phyloP scores from a whole-genome alignment of 345 rosid species.

The Populus deltoides region DNA sequence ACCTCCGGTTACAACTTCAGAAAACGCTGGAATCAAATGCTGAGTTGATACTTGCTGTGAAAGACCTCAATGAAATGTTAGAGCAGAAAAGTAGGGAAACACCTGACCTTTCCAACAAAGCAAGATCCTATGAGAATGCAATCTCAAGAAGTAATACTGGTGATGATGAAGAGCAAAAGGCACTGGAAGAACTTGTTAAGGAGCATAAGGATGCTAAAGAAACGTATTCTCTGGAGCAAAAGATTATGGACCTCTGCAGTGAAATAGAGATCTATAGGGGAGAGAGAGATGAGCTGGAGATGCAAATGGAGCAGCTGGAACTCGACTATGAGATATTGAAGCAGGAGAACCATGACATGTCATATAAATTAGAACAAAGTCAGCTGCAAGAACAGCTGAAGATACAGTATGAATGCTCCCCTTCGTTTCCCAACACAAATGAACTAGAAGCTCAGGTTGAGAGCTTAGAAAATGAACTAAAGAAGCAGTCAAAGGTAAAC shows the following conservation, averaged over 20 bases:
- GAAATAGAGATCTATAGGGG: conserved; percentile 77
- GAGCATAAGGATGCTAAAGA: conserved; percentile 57
- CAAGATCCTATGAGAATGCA: conserved; percentile 25
- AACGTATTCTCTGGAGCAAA: conserved; percentile 57
- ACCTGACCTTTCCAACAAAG: conserved; percentile 25
- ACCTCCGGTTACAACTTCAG: conserved; percentile 47
- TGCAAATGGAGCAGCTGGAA: conserved; percentile 92
- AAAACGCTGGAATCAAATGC: conserved; percentile 86
- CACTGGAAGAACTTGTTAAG: conserved; percentile 76
- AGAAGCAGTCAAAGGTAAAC: conserved; percentile 23
- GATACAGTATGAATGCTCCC: conserved; percentile 65
- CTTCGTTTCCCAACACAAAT: conserved; percentile 32
- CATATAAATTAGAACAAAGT: conserved; percentile 78
- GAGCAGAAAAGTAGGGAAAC: conserved; percentile 51
- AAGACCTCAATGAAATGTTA: conserved; percentile 75
- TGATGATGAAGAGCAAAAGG: conserved; percentile 84
- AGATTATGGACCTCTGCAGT: conserved; percentile 54
- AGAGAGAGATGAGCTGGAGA: conserved; percentile 83
- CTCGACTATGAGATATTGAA: conserved; percentile 93
- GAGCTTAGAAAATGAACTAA: conserved; percentile 25
- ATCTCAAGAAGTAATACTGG: conserved; percentile 41
- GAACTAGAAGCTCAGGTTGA: conserved; percentile 28
- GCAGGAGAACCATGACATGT: conserved; percentile 75
- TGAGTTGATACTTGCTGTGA: conserved; percentile 84
- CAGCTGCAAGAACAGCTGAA: conserved; percentile 74